A percentile compares a stretch with the other conserved stretches of the same genome.
These are phyloP conservation scores for Pseudogymnoascus verrucosus DNA, from an alignment of 2,329 filamentous ascomycete species.

Conservation along the genomic window DNA sequence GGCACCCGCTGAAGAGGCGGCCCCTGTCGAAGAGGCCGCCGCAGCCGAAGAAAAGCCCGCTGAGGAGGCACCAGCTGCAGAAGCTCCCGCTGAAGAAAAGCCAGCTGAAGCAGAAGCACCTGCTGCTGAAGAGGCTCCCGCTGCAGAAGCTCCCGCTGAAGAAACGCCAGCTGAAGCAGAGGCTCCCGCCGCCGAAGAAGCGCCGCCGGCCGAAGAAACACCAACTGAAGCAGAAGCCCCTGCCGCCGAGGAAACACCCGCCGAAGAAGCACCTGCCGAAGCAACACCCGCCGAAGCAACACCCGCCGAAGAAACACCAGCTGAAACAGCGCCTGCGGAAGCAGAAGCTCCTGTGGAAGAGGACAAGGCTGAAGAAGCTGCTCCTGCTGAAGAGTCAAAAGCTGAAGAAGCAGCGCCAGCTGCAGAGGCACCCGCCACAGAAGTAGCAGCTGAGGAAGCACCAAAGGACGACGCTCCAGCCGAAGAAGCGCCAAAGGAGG, in stretches of 20 bases:
- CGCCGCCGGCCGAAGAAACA: conserved; percentile 10
- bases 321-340: background rate
- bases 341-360: conserved; percentile 3
- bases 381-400: conserved; percentile 1
- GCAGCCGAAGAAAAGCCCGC: conserved; percentile 5
- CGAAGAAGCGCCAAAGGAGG: background rate
- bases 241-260: conserved; percentile 9
- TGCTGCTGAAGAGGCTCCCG: conserved; percentile 5
- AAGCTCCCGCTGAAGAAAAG: conserved; percentile 10
- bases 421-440: background rate
- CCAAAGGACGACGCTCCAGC: background rate
- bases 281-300: conserved; percentile 7
- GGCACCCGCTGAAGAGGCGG: conserved; percentile 10
- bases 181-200: conserved; percentile 2
- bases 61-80: conserved; percentile 11
- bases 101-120: conserved; percentile 8
- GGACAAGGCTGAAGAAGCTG: background rate
- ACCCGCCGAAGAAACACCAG: background rate
- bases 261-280: conserved; percentile 10
- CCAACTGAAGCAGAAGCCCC: conserved; percentile 10
- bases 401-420: background rate
- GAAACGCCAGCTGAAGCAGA: conserved; percentile 12
- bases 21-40: conserved; percentile 10
- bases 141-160: conserved; percentile 11
- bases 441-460: background rate